Evolutionary conservation across 192 early-diverging fungal genomes (phyloP).

Genomic region (Linnemannia exigua): DNA sequence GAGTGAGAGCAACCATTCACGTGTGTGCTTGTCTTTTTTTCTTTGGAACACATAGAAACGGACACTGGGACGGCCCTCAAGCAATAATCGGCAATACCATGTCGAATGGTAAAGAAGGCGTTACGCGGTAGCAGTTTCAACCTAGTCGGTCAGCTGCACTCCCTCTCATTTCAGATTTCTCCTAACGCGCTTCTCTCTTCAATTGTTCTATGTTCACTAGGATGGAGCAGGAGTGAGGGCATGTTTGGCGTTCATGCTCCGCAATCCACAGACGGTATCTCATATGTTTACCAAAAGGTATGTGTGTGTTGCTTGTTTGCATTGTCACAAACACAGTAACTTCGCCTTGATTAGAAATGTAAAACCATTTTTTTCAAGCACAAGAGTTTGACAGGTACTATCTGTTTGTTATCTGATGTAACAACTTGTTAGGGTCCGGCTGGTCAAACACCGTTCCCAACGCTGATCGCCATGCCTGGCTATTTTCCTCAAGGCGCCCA

Average conservation of each 20-base stretch:
- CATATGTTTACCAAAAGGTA: constrained; percentile 49
- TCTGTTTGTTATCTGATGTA: too few species aligned
- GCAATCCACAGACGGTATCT: constrained; percentile 12
- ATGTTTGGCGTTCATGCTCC: constrained; percentile 7
- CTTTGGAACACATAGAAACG: background rate
- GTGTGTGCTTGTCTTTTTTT: background rate
- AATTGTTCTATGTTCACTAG: background rate
- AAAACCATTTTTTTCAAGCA: background rate
- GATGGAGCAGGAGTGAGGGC: background rate
- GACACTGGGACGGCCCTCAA: constrained; percentile 15
- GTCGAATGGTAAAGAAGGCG: background rate
- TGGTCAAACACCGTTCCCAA: constrained; percentile 52
- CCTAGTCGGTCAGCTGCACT: too few species aligned
- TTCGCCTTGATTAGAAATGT: background rate
- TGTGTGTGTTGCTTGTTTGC: too few species aligned
- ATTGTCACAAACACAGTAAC: background rate
- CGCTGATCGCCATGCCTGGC: constrained; percentile 32
- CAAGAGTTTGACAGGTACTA: background rate
- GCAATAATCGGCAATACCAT: background rate
- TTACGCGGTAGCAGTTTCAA: background rate
- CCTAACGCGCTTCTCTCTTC: background rate
- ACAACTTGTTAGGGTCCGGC: constrained; percentile 32
- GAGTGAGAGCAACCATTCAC: background rate
- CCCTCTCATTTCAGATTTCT: too few species aligned
- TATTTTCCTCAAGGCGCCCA: constrained; percentile 34